These are phyloP conservation scores for Paraphoma chrysanthemicola DNA, from an alignment of 2,329 filamentous ascomycete species.

Conservation along the genomic window DNA sequence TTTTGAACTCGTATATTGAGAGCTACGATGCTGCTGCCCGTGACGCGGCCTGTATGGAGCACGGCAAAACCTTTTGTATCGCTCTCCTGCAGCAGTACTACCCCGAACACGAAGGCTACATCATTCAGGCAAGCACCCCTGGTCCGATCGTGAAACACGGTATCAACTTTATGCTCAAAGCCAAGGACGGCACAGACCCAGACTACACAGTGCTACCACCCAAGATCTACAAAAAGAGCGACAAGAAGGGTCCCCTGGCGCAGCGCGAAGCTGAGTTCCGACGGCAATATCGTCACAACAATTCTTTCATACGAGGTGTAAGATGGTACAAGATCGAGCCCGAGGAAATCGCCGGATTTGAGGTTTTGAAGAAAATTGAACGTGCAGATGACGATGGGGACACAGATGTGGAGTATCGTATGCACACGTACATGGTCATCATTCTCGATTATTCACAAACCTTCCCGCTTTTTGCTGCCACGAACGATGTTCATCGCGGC, in stretches of 20 bases:
- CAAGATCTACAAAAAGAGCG: conserved; percentile 4
- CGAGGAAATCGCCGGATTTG: conserved; percentile 29
- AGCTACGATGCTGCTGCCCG: neutral
- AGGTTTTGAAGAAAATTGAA: conserved; percentile 12
- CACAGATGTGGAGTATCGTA: neutral
- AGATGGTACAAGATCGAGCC: conserved; percentile 21
- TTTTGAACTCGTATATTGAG: neutral
- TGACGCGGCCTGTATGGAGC: conserved; percentile 13
- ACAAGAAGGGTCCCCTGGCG: neutral
- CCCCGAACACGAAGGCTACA: conserved; percentile 24
- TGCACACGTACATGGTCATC: conserved; percentile 30
- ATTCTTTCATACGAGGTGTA: neutral
- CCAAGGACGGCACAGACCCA: conserved; percentile 9
- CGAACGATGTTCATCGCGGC: conserved; percentile 19
- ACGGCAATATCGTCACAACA: conserved; percentile 4
- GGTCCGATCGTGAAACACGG: conserved; percentile 15
- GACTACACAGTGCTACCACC: neutral
- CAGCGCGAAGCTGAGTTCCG: neutral
- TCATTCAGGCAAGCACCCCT: conserved; percentile 13
- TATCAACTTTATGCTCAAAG: conserved; percentile 20
- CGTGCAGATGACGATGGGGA: neutral
- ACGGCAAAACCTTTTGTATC: conserved; percentile 23
- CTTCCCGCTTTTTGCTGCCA: conserved; percentile 9
- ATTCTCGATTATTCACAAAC: conserved; percentile 30
- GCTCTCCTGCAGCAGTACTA: conserved; percentile 33